Evolutionary conservation across 164 flowering plant species (phyloP), one percentile per base, ranked within the genome.

Genomic region (Vitis vinifera): DNA sequence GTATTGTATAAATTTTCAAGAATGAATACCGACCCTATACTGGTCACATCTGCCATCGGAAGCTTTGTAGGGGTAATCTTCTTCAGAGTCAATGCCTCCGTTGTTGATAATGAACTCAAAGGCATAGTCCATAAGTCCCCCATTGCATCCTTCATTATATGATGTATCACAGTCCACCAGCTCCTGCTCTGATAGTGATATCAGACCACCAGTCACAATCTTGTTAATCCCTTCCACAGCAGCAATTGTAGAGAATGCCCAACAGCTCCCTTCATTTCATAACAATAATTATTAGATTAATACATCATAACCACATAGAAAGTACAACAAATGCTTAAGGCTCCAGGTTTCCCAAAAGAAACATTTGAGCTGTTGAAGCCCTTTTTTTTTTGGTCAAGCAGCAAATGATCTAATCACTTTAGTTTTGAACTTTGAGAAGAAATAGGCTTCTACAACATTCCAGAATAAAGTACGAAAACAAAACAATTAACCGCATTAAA

Each of bases 71-170:
- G 97, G 98, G 62, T 94, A 94, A 71, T 94, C 94, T 0, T 76
- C 80, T 57, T 92, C 97, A 1, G 84, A 62, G 73, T 91, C 91
- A 52, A 92, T 87, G 8, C 98, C 97, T 51, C 97, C 92, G 75
- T 94, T 92, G 10, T 86, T 77, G 62, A 88, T 83, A 70, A 94
- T 91, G 83, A 91, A 92, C 71, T 91, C 77, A 65, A 89, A 94
- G 1, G 89, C 98, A 63, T 84, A 82, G 69, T 92, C 97, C 98
- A 91, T 88, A 10, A 88, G 84, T 76, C 99, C 98, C 0, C 98
- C 98, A 73, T 85, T 83, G 83, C 97, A 94, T 8, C 97, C 98
- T 63, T 88, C 83, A 70, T 91, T 88, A 60, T 84, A 86, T 0
- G 84, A 63, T n/a, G 77, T 89, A 59, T 93, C 98, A 69, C 97